Evolutionary conservation across 768 basidiomycete genomes (phyloP), one percentile per base, ranked within the genome.

Genomic region (Rhodotorula toruloides): DNA sequence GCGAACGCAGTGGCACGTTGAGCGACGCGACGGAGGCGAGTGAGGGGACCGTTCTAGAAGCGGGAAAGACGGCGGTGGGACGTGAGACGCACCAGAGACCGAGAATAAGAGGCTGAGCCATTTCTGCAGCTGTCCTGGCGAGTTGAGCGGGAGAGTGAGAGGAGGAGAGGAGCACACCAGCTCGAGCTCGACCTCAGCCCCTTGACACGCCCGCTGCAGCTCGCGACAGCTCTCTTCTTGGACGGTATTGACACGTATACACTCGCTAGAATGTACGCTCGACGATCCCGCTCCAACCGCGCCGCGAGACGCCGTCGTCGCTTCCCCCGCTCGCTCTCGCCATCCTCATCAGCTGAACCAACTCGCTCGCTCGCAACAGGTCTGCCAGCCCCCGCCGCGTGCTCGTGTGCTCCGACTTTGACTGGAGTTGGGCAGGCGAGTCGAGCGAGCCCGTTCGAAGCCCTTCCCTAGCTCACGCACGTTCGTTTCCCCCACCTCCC

Each of bases 351-450:
- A n/a, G n/a, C n/a, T n/a, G n/a, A n/a, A n/a, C n/a, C n/a, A n/a
- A n/a, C 49, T 25, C 47, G 12, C 17, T 17, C 25, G 29, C n/a
- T 53, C 10, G 10, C 11, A 29, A 13, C 34, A 39, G 31, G 32
- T 29, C 52, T 31, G 3, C 31, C 29, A 25, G 32, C 1, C 61
- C 61, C 40, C 34, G 54, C 10, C 78, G 77, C 36, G 89, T 92
- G 74, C 86, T 97, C 56, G 81, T 97, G 64, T 86, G 97, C 21
- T 97, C 88, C 72, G 94, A 99, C 78, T 99, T 97, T 79, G 94
- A 99, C 82, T 98, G 93, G 94, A 88, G 55, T 2, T 68, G 56
- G 36, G 65, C 49, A 22, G 67, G 65, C 67, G 32, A 39, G 61
- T 14, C n/a, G 54, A 32, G n/a, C 16, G 4, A 9, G 3, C 22